These are phyloP conservation scores for Xylaria flabelliformis DNA, from an alignment of 495 filamentous ascomycete species.

Conservation along the genomic window DNA sequence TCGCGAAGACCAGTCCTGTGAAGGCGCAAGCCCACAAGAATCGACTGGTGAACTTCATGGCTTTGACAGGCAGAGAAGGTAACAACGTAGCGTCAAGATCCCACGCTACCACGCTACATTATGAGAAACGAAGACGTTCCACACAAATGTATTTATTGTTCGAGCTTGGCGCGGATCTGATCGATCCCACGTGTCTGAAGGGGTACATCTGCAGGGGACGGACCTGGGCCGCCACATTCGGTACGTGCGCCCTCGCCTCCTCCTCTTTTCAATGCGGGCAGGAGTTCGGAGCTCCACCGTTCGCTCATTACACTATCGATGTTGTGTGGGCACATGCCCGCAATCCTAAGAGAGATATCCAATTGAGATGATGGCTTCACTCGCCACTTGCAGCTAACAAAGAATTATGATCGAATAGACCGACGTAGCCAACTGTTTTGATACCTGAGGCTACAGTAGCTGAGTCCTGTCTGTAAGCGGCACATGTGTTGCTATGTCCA, in stretches of 20 bases:
- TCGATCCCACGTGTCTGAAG: slow-evolving; percentile 13
- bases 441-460: neutral
- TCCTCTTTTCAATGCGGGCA: slow-evolving; percentile 6
- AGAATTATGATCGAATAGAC: neutral
- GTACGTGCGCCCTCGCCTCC: neutral
- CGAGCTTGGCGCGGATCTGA: slow-evolving; percentile 15
- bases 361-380: neutral
- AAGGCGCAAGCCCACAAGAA: slow-evolving; percentile 15
- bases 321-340: neutral
- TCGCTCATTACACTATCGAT: slow-evolving; percentile 7
- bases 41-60: slow-evolving; percentile 10
- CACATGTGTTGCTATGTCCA: neutral
- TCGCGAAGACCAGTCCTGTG: neutral
- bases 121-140: neutral
- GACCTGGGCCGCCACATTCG: slow-evolving; percentile 2
- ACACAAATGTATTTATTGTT: slow-evolving; percentile 12
- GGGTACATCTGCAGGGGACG: slow-evolving; percentile 1
- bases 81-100: slow-evolving; percentile 1
- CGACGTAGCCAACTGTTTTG: neutral
- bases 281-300: slow-evolving; percentile 13
- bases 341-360: neutral
- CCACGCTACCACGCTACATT: slow-evolving; percentile 7
- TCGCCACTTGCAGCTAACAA: neutral
- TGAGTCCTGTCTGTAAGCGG: neutral
- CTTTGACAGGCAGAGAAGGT: neutral